phyloP scores from a whole-genome alignment of 2,329 filamentous ascomycete genomes.

The Bipolaris cookei region DNA sequence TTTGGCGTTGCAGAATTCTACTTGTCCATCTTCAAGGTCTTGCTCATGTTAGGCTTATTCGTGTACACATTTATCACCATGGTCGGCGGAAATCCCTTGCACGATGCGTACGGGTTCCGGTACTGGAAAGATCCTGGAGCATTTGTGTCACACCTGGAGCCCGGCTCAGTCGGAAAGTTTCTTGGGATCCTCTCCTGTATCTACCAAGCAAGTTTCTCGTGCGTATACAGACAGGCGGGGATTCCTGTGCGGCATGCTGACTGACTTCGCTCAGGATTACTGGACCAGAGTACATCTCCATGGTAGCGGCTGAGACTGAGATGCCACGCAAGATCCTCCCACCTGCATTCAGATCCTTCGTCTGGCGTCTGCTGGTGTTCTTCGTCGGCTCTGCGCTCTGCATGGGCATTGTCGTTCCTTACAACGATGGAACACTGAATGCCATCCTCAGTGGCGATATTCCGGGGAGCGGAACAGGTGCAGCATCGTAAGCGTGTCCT shows the following conservation, averaged over 20 bases:
- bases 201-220: background rate
- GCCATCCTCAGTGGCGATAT: slow-evolving; percentile 65
- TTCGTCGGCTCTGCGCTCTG: slow-evolving; percentile 55
- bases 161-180: background rate
- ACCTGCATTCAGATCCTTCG: slow-evolving; percentile 56
- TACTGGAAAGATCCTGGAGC: slow-evolving; percentile 42
- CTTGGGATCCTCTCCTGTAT: background rate
- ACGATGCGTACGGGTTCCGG: slow-evolving; percentile 53
- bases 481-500: slow-evolving; percentile 52
- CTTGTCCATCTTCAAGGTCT: slow-evolving; percentile 37
- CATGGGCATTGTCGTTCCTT: slow-evolving; percentile 59
- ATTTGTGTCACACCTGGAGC: background rate
- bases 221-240: background rate
- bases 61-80: slow-evolving; percentile 55
- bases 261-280: slow-evolving; percentile 47
- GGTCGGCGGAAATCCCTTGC: slow-evolving; percentile 53
- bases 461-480: slow-evolving; percentile 50
- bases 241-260: background rate
- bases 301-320: slow-evolving; percentile 56
- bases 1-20: background rate
- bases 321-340: slow-evolving; percentile 54
- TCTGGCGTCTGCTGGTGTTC: slow-evolving; percentile 54
- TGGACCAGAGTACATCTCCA: slow-evolving; percentile 57
- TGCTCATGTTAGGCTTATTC: slow-evolving; percentile 55
- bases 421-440: slow-evolving; percentile 62